Evolutionary conservation across 2,329 filamentous ascomycete species (phyloP).

Genomic region (Fusarium metavorans): DNA sequence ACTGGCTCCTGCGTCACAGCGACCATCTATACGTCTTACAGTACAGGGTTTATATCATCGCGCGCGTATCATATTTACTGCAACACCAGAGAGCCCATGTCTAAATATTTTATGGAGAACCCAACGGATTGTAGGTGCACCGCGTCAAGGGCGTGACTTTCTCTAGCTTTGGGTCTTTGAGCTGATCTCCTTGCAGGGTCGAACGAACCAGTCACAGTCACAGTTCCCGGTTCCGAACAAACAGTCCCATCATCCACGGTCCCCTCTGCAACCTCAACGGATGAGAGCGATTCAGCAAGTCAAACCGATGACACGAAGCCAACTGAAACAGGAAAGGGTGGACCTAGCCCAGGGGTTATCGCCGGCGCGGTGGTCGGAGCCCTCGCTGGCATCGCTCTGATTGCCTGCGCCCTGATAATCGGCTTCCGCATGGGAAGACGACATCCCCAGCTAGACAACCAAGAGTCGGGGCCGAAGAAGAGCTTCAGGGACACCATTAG

Average conservation of each 20-base stretch:
- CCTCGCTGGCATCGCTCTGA: background rate
- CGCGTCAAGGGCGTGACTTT: background rate
- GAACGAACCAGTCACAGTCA: background rate
- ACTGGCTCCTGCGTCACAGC: background rate
- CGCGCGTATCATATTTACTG: background rate
- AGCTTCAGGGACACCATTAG: background rate
- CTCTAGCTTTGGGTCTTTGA: background rate
- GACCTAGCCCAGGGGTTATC: background rate
- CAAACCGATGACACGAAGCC: background rate
- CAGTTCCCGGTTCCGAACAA: background rate
- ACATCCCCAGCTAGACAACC: background rate
- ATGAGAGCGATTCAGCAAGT: background rate
- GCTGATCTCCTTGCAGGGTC: background rate
- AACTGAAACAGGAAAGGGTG: background rate
- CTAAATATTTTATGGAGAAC: background rate
- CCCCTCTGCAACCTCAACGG: background rate
- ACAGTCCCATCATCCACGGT: accelerated
- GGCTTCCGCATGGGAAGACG: background rate
- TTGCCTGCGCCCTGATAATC: background rate
- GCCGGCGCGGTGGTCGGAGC: background rate
- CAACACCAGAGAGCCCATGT: background rate
- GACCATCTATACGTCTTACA: background rate
- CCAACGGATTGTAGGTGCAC: background rate
- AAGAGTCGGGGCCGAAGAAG: background rate
- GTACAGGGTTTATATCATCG: background rate